phyloP scores from a whole-genome alignment of 1,284 basidiomycete genomes.

The Cutaneotrichosporon mucoides region DNA sequence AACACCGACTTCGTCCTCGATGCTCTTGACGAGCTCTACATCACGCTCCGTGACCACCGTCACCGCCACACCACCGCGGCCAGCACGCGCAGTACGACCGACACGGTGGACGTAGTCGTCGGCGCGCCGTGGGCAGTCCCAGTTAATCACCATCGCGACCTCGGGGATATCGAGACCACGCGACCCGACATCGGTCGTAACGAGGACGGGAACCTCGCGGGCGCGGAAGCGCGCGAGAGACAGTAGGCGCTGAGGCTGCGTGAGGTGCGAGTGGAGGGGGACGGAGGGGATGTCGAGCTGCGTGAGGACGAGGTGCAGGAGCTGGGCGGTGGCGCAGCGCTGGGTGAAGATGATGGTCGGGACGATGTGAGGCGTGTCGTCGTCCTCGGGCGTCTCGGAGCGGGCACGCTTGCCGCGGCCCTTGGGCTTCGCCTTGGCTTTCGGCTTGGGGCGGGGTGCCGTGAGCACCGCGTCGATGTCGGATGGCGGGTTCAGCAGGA shows the following conservation, averaged over 20 bases:
- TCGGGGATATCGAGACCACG: conserved; percentile 93
- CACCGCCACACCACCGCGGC: conserved; percentile 79
- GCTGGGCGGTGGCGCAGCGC: conserved; percentile 81
- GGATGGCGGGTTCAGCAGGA: conserved; percentile 82
- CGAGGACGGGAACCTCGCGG: conserved; percentile 79
- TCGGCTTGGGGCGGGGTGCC: conserved; percentile 32
- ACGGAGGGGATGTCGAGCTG: conserved; percentile 77
- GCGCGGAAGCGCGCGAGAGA: conserved; percentile 85
- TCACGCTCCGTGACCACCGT: conserved; percentile 94
- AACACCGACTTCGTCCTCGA: conserved; percentile 68
- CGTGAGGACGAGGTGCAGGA: conserved; percentile 75
- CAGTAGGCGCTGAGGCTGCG: conserved; percentile 75
- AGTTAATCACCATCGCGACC: conserved; percentile 92
- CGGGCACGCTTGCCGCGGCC: conserved; percentile 27
- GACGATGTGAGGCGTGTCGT: conserved; percentile 58
- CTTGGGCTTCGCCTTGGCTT: conserved; percentile 33
- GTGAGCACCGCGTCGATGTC: conserved; percentile 54
- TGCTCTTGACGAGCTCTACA: conserved; percentile 73
- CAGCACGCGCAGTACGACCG: conserved; percentile 87
- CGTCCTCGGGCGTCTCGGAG: conserved; percentile 39
- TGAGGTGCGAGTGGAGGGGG: conserved; percentile 87
- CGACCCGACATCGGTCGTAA: conserved; percentile 92
- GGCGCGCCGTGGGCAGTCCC: conserved; percentile 72
- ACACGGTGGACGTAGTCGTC: conserved; percentile 61
- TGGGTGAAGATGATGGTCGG: conserved; percentile 95